Evolutionary conservation across 257 asterid genomes (phyloP), one percentile per base, ranked within the genome.

Genomic region (Rubia yunnanensis): DNA sequence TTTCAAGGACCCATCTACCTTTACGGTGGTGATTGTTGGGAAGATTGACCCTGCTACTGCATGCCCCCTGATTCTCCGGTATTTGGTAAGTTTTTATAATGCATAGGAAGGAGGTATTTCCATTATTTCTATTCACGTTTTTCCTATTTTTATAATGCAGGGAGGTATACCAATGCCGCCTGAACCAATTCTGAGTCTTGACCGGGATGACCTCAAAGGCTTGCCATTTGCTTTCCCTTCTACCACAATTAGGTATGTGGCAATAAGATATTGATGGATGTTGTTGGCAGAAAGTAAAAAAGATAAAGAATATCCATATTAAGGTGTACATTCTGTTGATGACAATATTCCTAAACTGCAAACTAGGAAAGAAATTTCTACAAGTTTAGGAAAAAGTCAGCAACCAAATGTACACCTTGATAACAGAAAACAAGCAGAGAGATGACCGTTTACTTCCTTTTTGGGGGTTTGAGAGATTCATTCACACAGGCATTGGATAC

Each of bases 1-100:
- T 72, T 91, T 86, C 72, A 88, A 84, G 85, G 98, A 91, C 63
- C 98, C 98, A 49, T 86, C 96, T 44, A 88, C 88, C 13, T 91
- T 88, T 76, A 88, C 96, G 13, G 84, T 88, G 71, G 91, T 83
- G 71, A 82, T 91, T 72, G 98, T 88, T 63, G 98, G 98, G 66
- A 91, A 91, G 77, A 83, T 91, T 67, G 89, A 91, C 79, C 94
- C 96, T 66, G 71, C 84, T 63, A 79, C 71, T 67, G 95, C 96
- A 27, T 73, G 81, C 75, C 96, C 96, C 63, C 80, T 88, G 68
- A 86, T 91, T 56, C 80, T 83, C 69, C 84, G 83, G 70, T 88
- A 91, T 75, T 81, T 91, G 88, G 98, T 91, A 76, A 71, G 83
- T 72, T 54, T 13, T 64, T 44, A 53, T 54, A 54, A 64, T 55